Percentiles rank a stretch among this genome's conserved stretches.
Evolutionary conservation across 768 basidiomycete species (phyloP).

Genomic region (Boletus tomentosulus): DNA sequence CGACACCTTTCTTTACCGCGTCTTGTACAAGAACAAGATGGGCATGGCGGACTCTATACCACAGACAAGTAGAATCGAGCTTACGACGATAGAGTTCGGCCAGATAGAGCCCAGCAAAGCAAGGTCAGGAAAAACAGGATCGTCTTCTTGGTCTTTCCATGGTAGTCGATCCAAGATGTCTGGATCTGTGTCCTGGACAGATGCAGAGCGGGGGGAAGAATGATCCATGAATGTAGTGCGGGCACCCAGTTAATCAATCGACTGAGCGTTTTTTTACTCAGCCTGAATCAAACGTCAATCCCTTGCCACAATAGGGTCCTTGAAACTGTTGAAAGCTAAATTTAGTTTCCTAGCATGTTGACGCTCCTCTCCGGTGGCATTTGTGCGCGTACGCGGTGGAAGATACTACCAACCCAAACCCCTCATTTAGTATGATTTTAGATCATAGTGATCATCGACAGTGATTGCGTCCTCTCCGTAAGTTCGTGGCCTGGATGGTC

Average conservation of each 20-base stretch:
- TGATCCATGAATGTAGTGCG: neutral
- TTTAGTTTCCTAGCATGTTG: neutral
- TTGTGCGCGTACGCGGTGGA: too few relatives aligned
- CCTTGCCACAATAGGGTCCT: neutral
- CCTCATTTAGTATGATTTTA: too few relatives aligned
- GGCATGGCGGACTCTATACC: neutral
- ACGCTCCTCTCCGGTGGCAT: too few relatives aligned
- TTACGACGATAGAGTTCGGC: constrained; percentile 13
- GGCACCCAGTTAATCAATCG: neutral
- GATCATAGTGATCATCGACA: too few relatives aligned
- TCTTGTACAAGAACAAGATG: neutral
- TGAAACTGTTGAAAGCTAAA: too few relatives aligned
- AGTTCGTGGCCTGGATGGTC: too few relatives aligned
- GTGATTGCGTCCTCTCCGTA: too few relatives aligned
- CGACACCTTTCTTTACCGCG: constrained; percentile 17
- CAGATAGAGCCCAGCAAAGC: neutral
- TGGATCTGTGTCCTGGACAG: neutral
- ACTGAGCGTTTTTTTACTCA: neutral
- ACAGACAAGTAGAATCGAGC: neutral
- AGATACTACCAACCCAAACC: too few relatives aligned
- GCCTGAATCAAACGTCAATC: neutral
- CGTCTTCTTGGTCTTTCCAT: constrained; percentile 10
- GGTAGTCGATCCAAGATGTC: neutral
- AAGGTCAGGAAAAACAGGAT: neutral
- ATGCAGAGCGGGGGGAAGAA: neutral